Percentiles rank a stretch among this genome's conserved stretches.
Evolutionary conservation across 176 grass and related monocot species (phyloP).

Genomic region (Puya raimondii): DNA sequence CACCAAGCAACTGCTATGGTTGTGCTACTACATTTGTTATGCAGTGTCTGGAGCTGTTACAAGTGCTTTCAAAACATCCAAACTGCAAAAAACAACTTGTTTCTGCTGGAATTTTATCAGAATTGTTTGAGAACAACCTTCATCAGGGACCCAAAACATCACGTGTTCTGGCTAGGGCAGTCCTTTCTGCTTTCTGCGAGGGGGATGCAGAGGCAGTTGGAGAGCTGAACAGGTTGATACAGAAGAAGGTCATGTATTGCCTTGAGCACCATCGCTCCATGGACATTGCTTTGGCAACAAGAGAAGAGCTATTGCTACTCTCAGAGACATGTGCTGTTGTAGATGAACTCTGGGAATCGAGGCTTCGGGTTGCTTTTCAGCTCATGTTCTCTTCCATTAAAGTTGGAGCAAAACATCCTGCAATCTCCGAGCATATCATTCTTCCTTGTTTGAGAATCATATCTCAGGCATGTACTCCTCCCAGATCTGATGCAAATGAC

Average conservation of each 20-base stretch:
- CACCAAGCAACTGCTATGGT: conserved; percentile 82
- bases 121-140: conserved; percentile 97
- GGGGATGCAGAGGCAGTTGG: conserved; percentile 74
- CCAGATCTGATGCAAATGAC: conserved; percentile 63
- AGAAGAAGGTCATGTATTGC: conserved; percentile 98
- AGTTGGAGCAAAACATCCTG: conserved; percentile 93
- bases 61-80: conserved; percentile 83
- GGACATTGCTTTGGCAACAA: conserved; percentile 82
- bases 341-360: conserved; percentile 95
- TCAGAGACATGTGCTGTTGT: conserved; percentile 82
- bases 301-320: conserved; percentile 84
- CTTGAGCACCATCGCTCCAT: conserved; percentile 95
- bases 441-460: conserved; percentile 96
- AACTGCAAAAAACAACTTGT: conserved; percentile 83
- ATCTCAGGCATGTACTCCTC: conserved; percentile 93
- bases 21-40: conserved; percentile 88
- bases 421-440: conserved; percentile 98
- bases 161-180: conserved; percentile 60
- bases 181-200: conserved; percentile 89
- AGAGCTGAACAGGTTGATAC: conserved; percentile 80
- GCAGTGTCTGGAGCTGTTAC: conserved; percentile 85
- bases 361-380: conserved; percentile 80
- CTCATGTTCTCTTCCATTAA: conserved; percentile 95
- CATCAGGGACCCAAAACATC: conserved; percentile 81
- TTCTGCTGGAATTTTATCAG: conserved; percentile 67